Conservation (phyloP, 306 rosid genomes). For the Vicia villosa region DNA sequence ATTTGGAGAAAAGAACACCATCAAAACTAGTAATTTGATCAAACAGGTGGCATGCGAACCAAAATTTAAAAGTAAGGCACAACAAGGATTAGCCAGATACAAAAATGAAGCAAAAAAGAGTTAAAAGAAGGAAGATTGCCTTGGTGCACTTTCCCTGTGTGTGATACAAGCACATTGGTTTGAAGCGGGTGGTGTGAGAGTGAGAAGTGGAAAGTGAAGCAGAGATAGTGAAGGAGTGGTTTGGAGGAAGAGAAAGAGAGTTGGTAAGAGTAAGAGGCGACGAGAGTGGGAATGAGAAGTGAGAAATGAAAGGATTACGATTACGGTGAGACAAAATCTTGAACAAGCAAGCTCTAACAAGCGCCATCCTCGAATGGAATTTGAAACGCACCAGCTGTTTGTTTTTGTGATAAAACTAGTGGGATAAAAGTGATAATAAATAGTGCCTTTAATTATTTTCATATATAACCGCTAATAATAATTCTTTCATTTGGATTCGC, state of each 20-base stretch:
- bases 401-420: no score
- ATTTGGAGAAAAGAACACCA: constrained; percentile 19
- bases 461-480: no score
- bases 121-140: constrained; percentile 40
- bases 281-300: constrained; percentile 32
- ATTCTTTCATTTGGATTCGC: no score
- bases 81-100: background rate
- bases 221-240: constrained; percentile 32
- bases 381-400: background rate
- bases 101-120: constrained; percentile 13
- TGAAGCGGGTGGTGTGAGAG: constrained; percentile 53
- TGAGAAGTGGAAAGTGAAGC: constrained; percentile 58
- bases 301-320: constrained; percentile 35
- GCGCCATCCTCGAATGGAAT: constrained; percentile 31
- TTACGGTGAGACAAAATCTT: constrained; percentile 35
- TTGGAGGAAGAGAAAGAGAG: constrained; percentile 36
- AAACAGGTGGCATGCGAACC: constrained; percentile 46
- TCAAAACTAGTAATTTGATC: constrained; percentile 36
- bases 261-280: constrained; percentile 36
- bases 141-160: constrained; percentile 83
- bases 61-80: background rate
- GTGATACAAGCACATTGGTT: constrained; percentile 82
- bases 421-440: no score
- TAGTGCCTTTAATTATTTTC: no score
- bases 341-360: constrained; percentile 44